phyloP scores from a whole-genome alignment of 179 eudicot species.

The Sideroxylon spinosum region DNA sequence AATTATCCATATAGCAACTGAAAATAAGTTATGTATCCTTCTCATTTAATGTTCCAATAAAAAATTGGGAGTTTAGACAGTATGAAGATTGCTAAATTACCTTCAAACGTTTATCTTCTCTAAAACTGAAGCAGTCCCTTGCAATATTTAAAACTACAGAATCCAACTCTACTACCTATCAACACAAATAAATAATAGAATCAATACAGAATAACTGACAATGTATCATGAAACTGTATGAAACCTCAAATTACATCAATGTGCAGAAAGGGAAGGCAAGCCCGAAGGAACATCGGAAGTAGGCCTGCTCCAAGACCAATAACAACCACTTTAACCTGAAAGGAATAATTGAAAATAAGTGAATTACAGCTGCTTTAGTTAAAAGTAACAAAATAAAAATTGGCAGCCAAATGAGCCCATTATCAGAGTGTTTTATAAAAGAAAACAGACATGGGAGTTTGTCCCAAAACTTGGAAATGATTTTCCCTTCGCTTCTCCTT shows the following conservation, averaged over 20 bases:
- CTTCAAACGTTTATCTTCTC: slow-evolving; percentile 69
- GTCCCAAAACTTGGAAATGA: slow-evolving; percentile 2
- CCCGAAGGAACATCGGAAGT: slow-evolving; percentile 86
- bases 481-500: neutral
- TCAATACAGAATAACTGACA: neutral
- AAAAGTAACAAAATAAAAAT: neutral
- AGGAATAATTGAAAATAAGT: neutral
- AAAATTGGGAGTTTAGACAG: neutral
- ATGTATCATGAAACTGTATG: neutral
- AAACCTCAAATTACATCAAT: slow-evolving; percentile 51
- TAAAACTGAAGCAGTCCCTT: slow-evolving; percentile 58
- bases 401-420: neutral
- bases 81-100: slow-evolving; percentile 26
- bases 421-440: neutral
- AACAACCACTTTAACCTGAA: slow-evolving; percentile 63
- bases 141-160: slow-evolving; percentile 69
- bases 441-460: neutral
- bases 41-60: neutral
- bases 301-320: slow-evolving; percentile 98
- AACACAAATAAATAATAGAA: slow-evolving; percentile 14
- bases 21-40: neutral
- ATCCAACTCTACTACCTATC: slow-evolving; percentile 87
- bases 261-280: slow-evolving; percentile 46
- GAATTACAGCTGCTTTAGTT: no score
- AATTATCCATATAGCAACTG: neutral